Evolutionary conservation across 805 yeast genomes (phyloP), one percentile per base, ranked within the genome.

Genomic region (Myxozyma udenii): DNA sequence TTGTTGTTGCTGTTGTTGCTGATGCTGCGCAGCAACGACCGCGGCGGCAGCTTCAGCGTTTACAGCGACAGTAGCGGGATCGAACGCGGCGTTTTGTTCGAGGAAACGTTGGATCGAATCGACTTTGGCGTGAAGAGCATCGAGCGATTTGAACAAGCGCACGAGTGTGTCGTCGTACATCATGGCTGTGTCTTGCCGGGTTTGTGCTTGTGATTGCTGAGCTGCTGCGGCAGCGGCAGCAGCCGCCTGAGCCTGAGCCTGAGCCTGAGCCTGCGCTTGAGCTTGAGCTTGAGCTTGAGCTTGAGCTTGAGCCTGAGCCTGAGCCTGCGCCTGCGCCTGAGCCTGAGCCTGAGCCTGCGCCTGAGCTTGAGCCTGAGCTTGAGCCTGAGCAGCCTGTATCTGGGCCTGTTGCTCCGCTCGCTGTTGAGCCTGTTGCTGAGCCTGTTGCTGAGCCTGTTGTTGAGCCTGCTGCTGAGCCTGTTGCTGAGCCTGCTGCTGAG

Each of bases 111-210:
- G 64, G 36, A 57, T 62, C 41, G 64, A 53, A 24, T 62, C 63
- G 49, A 54, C 64, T 48, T 52, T 60, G 25, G 61, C 58, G 43
- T 65, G 69, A 35, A 61, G 63, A 47, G 56, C 64, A 30, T 51
- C 63, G 41, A 54, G 61, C 42, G 63, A 64, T 38, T 55, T 53
- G 24, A 41, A 32, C 44, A 46, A 43, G 45, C 46, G 41, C 24
- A 50, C 56, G 18, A 51, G 37, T 35, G 54, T 50, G 23, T 36
- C 53, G 55, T 55, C 49, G 46, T 48, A 58, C 61, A 54, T 52
- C 60, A 45, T 56, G 62, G 16, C 68, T 65, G 28, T 65, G 41
- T 51, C 66, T 44, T 67, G 68, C 9, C 12, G 33, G 46, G 61
- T 28, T 53, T 45, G 39, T 40, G 50, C 19, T 23, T 32, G n/a